Evolutionary conservation across 352 stramenopile species (phyloP).

Genomic region (Globisporangium middletonii): DNA sequence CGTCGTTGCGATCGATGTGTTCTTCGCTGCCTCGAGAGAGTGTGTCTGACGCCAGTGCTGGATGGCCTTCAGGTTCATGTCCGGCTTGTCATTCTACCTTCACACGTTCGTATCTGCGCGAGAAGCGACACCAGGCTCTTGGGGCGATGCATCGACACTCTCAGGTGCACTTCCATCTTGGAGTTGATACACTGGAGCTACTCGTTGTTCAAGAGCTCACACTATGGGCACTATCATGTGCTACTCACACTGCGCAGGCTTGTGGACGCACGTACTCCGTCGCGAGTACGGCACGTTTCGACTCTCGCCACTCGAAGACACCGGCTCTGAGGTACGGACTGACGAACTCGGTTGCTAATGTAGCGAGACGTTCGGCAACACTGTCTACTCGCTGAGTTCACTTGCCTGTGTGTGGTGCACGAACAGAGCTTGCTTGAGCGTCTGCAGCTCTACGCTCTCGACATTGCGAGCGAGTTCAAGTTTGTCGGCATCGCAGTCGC

Average conservation of each 20-base stretch:
- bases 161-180: constrained; percentile 26
- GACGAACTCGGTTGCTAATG: neutral
- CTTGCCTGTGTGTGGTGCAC: neutral
- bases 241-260: constrained; percentile 9
- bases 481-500: constrained; percentile 13
- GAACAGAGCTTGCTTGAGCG: constrained; percentile 16
- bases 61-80: constrained; percentile 21
- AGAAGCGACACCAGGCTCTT: constrained; percentile 59
- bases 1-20: no score
- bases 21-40: neutral
- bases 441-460: constrained; percentile 22
- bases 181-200: neutral
- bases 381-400: neutral
- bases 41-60: neutral
- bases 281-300: constrained; percentile 91
- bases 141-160: constrained; percentile 85
- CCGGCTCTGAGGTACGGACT: constrained; percentile 23
- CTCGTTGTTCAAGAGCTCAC: neutral
- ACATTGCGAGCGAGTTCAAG: constrained; percentile 25
- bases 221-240: neutral
- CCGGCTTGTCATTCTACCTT: constrained; percentile 25
- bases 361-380: neutral
- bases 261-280: constrained; percentile 64
- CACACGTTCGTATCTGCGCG: constrained; percentile 25
- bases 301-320: constrained; percentile 65